Evolutionary conservation across 1,284 basidiomycete species (phyloP).

Genomic region (Irpex lacteus): DNA sequence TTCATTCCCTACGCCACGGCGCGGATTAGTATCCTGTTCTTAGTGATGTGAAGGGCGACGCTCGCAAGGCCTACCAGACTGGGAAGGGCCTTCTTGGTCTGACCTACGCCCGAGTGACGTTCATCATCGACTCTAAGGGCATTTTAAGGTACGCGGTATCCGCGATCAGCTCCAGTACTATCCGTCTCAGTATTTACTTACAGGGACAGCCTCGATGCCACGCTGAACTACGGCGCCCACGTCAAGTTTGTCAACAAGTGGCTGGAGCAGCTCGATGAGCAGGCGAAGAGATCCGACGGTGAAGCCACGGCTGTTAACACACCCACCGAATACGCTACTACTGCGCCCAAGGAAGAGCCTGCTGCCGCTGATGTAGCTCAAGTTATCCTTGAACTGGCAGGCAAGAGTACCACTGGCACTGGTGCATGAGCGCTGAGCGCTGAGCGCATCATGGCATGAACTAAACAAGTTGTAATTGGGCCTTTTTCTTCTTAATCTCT

Average conservation of each 20-base stretch:
- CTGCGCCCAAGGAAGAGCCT: conserved; percentile 7
- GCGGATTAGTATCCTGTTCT: conserved; percentile 63
- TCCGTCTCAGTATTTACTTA: neutral
- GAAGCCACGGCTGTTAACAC: conserved; percentile 3
- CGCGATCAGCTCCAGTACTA: neutral
- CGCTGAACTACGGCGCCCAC: conserved; percentile 62
- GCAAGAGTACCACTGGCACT: too few species aligned
- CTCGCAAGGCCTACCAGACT: conserved; percentile 61
- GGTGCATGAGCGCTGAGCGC: too few species aligned
- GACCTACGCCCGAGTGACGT: conserved; percentile 63
- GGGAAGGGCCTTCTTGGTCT: conserved; percentile 67
- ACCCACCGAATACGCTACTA: conserved; percentile 12
- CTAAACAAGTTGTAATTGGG: too few species aligned
- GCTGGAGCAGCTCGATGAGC: conserved; percentile 49
- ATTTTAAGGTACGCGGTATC: conserved; percentile 48
- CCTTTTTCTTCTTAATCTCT: too few species aligned
- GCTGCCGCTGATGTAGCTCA: neutral
- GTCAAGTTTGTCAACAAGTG: conserved; percentile 66
- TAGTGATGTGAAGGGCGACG: conserved; percentile 63
- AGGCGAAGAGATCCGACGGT: conserved; percentile 28
- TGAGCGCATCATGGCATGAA: too few species aligned
- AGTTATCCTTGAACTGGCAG: too few species aligned
- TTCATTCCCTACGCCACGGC: neutral
- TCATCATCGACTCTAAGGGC: conserved; percentile 72
- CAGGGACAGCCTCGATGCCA: conserved; percentile 54